Base-by-base conservation (phyloP, 441 rosid genomes). In the Syzygium malaccense region DNA sequence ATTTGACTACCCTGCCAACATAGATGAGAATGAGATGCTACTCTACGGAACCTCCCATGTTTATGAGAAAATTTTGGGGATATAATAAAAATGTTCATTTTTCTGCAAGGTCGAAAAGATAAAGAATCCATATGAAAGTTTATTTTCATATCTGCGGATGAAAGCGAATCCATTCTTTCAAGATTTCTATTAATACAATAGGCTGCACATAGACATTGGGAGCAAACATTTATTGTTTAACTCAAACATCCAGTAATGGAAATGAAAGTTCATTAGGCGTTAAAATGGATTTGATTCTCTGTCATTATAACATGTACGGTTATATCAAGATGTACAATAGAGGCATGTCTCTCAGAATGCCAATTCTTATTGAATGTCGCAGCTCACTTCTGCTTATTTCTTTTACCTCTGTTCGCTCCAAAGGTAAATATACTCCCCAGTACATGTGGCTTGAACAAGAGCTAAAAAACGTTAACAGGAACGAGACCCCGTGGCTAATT, bases 401-500 rank as follows among this genome's bases (percentile, higher is more conserved):
- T 89, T 71, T 83, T 23, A 64, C 85, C 68, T 55, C 80, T 89
- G 48, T 41, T 26, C 20, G 51, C 51, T 88, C 45, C 62, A 0
- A 83, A 95, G 97, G 97, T 79, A 96, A 90, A 84, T 97, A 96
- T 91, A 96, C 99, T 86, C 99, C 99, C 12, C 99, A 97, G 87
- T 93, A 94, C 87, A 25, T 19, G n/a, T 96, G 99, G 99, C 96
- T 97, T 7, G 93, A 93, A 90, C 5, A 66, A 4, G 99, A 97
- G 92, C 92, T 96, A 28, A 95, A 95, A 13, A 97, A 96, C 90
- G 99, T 97, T 57, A 96, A 97, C 91, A 93, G 99, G 88, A 91
- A 92, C 0, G 97, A 96, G 93, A 96, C 99, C 54, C 99, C 99
- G 5, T 97, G 99, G 99, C 88, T 97, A 92, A 95, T 97, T 48